Conservation (phyloP, 202 grass and related monocot species). For the Setaria italica region DNA sequence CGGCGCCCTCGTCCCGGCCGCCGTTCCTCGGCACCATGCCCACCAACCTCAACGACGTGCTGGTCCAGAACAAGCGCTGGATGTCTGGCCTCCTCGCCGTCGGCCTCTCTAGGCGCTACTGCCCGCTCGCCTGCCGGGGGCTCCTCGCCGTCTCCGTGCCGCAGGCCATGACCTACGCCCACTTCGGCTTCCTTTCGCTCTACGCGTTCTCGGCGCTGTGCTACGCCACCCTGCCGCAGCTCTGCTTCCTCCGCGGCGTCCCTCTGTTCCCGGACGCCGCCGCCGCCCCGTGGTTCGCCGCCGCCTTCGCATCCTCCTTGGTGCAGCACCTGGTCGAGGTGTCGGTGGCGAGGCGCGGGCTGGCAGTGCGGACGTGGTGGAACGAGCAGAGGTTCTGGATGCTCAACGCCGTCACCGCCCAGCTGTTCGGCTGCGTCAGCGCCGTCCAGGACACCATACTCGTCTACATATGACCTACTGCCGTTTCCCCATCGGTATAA, state of each 20-base stretch:
- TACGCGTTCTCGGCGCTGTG: conserved; percentile 57
- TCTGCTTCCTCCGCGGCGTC: conserved; percentile 53
- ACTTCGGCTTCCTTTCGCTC: conserved; percentile 34
- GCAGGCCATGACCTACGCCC: conserved; percentile 53
- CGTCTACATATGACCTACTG: too few relatives aligned
- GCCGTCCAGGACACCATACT: conserved; percentile 46
- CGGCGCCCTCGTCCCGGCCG: not conserved
- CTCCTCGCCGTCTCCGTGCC: conserved; percentile 42
- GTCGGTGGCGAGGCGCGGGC: conserved; percentile 6
- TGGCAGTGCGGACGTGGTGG: conserved; percentile 45
- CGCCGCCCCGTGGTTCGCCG: conserved; percentile 45
- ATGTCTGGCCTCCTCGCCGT: conserved; percentile 57
- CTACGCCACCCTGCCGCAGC: conserved; percentile 60
- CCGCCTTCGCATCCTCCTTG: conserved; percentile 42
- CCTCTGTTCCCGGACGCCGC: conserved; percentile 44
- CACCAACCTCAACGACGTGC: conserved; percentile 62
- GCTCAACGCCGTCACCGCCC: conserved; percentile 61
- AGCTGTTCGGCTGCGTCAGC: conserved; percentile 56
- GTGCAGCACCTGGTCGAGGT: conserved; percentile 61
- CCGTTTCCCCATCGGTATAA: too few relatives aligned
- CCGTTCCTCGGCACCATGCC: conserved; percentile 67
- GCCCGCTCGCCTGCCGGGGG: conserved; percentile 48
- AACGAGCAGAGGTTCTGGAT: conserved; percentile 69
- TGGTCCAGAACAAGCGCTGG: conserved; percentile 76
- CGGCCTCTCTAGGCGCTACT: conserved; percentile 53